A percentile compares a stretch with the other conserved stretches of the same genome.
Evolutionary conservation across 352 stramenopile species (phyloP).

Genomic region (Phytophthora tentaculata): DNA sequence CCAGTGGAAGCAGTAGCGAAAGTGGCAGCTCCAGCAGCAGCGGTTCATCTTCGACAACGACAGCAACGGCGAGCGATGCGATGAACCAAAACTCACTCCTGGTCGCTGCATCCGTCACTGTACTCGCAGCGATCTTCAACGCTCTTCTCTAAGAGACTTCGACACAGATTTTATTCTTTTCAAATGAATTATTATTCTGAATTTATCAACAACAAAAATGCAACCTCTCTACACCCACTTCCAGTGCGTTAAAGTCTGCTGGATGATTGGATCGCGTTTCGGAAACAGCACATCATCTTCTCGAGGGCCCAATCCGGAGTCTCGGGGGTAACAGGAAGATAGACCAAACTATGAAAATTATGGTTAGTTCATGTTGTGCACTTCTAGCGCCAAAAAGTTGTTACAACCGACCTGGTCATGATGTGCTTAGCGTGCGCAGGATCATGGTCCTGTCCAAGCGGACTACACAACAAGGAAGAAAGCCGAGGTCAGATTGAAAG

Average conservation of each 20-base stretch:
- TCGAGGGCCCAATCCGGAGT: constrained; percentile 78
- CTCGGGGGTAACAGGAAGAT: constrained; percentile 79
- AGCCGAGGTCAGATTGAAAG: constrained; percentile 1
- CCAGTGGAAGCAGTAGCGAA: background rate
- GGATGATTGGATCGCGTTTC: constrained; percentile 49
- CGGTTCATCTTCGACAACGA: constrained; percentile 1
- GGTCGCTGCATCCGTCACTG: constrained; percentile 7
- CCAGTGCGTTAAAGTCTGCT: constrained; percentile 37
- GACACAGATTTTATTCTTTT: background rate
- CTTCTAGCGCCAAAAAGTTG: background rate
- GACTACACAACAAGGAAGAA: constrained; percentile 29
- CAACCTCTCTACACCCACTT: background rate
- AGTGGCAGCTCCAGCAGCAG: constrained; percentile 13
- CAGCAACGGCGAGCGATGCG: constrained; percentile 16
- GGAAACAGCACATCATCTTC: constrained; percentile 78
- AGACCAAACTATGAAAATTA: constrained; percentile 58
- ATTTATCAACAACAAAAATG: background rate
- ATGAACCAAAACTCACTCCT: constrained; percentile 1
- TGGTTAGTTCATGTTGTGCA: constrained; percentile 8
- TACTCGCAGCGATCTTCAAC: constrained; percentile 14
- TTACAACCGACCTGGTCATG: constrained; percentile 65
- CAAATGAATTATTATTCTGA: background rate
- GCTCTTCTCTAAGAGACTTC: constrained; percentile 10
- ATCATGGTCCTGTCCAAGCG: constrained; percentile 55
- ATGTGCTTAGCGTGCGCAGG: constrained; percentile 70